Conservation (phyloP, 768 basidiomycete genomes). For the Mycena vitilis region DNA sequence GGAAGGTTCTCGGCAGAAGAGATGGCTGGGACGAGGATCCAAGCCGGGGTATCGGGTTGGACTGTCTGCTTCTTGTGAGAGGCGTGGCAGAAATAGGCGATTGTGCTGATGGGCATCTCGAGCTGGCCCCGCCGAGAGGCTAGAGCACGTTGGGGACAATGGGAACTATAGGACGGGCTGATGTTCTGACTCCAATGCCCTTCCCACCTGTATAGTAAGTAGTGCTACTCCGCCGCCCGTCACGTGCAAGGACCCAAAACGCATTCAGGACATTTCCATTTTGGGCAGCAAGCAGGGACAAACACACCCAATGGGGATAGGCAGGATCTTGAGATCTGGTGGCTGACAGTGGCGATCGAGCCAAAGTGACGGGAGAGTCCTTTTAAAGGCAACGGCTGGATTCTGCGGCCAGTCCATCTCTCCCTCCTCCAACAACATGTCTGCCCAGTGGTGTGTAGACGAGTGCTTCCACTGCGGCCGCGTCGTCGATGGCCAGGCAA, state of each 20-base stretch:
- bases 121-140: not conserved
- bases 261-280: not conserved
- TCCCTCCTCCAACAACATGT: slow-evolving; percentile 29
- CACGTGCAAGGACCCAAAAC: not conserved
- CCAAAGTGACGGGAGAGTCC: not conserved
- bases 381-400: slow-evolving; percentile 7
- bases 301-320: no score
- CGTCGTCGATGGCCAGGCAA: slow-evolving; percentile 54
- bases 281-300: no score
- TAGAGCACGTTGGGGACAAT: slow-evolving; percentile 4
- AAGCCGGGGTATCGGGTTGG: not conserved
- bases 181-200: slow-evolving; percentile 16
- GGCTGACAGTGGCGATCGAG: slow-evolving; percentile 3
- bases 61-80: slow-evolving; percentile 18
- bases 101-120: not conserved
- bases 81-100: slow-evolving; percentile 12
- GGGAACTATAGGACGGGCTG: not conserved
- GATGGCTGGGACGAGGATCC: not conserved
- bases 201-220: no score
- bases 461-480: slow-evolving; percentile 78
- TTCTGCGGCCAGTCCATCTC: not conserved
- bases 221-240: no score
- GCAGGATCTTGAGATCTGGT: no score
- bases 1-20: slow-evolving; percentile 1
- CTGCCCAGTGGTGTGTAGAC: slow-evolving; percentile 45